These are phyloP conservation scores for Tricholomella constricta DNA, from an alignment of 768 basidiomycete species.

Conservation along the genomic window DNA sequence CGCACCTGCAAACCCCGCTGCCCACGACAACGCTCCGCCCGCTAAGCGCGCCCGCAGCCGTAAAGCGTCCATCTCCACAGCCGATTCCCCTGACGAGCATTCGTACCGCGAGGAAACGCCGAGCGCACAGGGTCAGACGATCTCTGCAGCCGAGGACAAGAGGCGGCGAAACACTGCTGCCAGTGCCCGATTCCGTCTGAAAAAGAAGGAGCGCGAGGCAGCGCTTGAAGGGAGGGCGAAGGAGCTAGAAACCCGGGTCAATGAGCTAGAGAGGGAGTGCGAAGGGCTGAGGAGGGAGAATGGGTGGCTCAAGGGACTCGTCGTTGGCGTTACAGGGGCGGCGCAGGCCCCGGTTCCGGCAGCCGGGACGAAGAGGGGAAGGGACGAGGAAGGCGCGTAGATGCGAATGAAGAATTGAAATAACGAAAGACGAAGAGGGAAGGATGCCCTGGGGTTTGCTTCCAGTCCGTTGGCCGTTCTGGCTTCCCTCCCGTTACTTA, in stretches of 20 bases:
- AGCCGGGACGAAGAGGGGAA: conserved; percentile 20
- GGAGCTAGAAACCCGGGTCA: conserved; percentile 78
- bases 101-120: conserved; percentile 25
- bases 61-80: conserved; percentile 44
- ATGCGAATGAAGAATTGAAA: too few species aligned
- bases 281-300: conserved; percentile 88
- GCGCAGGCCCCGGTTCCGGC: conserved; percentile 41
- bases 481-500: conserved; percentile 1
- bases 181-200: conserved; percentile 89
- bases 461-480: background rate
- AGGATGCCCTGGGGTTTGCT: too few species aligned
- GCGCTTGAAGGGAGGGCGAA: conserved; percentile 85
- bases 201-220: conserved; percentile 95
- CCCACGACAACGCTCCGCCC: conserved; percentile 34
- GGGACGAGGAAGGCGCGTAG: conserved; percentile 21
- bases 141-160: conserved; percentile 80
- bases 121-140: conserved; percentile 23
- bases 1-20: conserved; percentile 22
- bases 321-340: conserved; percentile 84
- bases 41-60: conserved; percentile 61
- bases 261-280: conserved; percentile 87
- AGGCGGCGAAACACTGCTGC: conserved; percentile 93
- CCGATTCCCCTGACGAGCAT: conserved; percentile 31
- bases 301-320: conserved; percentile 88
- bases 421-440: background rate